Percentiles rank a stretch among this genome's conserved stretches.
Evolutionary conservation across 768 basidiomycete species (phyloP).

Genomic region (Fomitopsis serialis): DNA sequence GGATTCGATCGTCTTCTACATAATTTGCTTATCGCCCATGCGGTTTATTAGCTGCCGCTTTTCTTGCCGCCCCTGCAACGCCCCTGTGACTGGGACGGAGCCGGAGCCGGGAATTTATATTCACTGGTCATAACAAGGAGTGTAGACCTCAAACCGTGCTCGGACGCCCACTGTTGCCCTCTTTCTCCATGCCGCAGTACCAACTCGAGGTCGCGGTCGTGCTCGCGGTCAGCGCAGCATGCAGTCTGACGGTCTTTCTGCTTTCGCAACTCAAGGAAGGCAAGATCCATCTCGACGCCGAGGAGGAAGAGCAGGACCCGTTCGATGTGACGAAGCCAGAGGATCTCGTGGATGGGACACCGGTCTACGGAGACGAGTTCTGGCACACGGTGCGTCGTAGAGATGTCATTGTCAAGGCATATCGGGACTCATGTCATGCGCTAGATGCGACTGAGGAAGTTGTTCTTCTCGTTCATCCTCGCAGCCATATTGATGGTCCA

Average conservation of each 20-base stretch:
- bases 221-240: constrained; percentile 37
- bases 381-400: constrained; percentile 44
- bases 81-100: no score
- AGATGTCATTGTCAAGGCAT: neutral
- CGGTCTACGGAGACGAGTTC: constrained; percentile 55
- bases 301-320: constrained; percentile 41
- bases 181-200: constrained; percentile 47
- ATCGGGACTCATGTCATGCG: neutral
- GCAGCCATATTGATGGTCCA: constrained; percentile 44
- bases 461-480: constrained; percentile 42
- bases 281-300: constrained; percentile 47
- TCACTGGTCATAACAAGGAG: no score
- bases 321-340: constrained; percentile 72
- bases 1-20: no score
- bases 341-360: constrained; percentile 63
- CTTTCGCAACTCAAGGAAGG: constrained; percentile 37
- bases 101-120: no score
- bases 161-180: no score
- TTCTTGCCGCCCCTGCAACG: no score
- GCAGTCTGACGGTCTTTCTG: constrained; percentile 40
- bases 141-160: no score
- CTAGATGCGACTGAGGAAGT: constrained; percentile 59
- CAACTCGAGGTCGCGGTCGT: constrained; percentile 49
- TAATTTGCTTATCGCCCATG: no score
- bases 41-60: no score